These are phyloP conservation scores for Trichoderma erinaceum DNA, from an alignment of 495 filamentous ascomycete genomes.

Conservation along the genomic window DNA sequence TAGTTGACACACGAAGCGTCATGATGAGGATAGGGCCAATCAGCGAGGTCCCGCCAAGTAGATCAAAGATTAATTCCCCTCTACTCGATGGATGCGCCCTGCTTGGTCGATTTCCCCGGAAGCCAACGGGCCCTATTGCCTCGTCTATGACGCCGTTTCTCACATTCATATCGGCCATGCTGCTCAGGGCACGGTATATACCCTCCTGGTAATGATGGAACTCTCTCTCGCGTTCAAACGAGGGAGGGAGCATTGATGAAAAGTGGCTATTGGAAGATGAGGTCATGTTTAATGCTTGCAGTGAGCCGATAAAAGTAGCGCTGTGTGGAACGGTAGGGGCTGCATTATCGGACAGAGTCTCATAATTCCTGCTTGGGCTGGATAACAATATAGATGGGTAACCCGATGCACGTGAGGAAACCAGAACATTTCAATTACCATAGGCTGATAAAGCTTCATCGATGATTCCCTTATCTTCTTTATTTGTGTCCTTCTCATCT, in stretches of 20 bases:
- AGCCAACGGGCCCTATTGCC: background rate
- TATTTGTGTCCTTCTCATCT: background rate
- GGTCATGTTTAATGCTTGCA: background rate
- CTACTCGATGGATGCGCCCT: background rate
- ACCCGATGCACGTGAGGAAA: background rate
- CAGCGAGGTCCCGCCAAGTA: background rate
- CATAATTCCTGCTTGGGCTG: background rate
- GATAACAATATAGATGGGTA: background rate
- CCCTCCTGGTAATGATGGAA: too few relatives aligned
- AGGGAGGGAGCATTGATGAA: too few relatives aligned
- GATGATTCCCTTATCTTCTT: background rate
- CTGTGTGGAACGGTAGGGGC: background rate
- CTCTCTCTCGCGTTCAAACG: too few relatives aligned
- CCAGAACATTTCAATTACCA: background rate
- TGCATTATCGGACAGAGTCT: background rate
- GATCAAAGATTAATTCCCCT: background rate
- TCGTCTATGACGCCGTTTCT: background rate
- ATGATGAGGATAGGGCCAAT: conserved; percentile 4
- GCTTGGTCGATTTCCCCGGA: background rate
- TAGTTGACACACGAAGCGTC: background rate
- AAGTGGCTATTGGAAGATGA: background rate
- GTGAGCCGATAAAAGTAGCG: background rate
- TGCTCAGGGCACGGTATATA: too few relatives aligned
- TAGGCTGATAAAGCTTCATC: background rate
- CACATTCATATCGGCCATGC: too few relatives aligned